These are phyloP conservation scores for Dendrobium chrysotoxum DNA, from an alignment of 106 monocot genomes.

Conservation along the genomic window DNA sequence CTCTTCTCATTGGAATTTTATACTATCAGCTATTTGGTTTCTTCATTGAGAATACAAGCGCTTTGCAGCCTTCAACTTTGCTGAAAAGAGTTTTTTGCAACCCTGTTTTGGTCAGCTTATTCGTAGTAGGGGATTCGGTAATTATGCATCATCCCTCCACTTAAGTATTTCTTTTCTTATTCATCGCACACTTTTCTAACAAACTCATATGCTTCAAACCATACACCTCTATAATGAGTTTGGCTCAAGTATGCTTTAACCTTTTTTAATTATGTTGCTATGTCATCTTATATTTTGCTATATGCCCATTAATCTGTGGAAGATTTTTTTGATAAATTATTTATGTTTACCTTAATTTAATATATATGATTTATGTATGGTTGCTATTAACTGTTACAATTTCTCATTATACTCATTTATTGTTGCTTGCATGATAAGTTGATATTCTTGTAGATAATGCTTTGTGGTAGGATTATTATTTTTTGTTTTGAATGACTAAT, in stretches of 20 bases:
- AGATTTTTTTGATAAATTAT: not conserved
- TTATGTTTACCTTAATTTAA: not conserved
- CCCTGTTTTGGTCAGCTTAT: slow-evolving; percentile 56
- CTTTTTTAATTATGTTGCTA: not conserved
- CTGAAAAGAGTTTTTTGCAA: slow-evolving; percentile 59
- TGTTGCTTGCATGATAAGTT: too few relatives aligned
- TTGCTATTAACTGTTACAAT: too few relatives aligned
- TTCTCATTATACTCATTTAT: too few relatives aligned
- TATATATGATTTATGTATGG: not conserved
- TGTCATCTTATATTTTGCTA: not conserved
- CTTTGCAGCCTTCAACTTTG: too few relatives aligned
- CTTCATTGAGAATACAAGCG: too few relatives aligned
- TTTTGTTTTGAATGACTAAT: too few relatives aligned
- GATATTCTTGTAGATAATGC: too few relatives aligned
- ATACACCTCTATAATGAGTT: not conserved
- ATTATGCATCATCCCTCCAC: not conserved
- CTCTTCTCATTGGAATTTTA: too few relatives aligned
- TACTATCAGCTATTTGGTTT: too few relatives aligned
- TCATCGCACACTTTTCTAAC: not conserved
- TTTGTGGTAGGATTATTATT: too few relatives aligned
- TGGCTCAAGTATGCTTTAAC: not conserved
- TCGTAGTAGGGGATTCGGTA: slow-evolving; percentile 83
- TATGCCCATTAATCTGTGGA: not conserved
- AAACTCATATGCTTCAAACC: not conserved
- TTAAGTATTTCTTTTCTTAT: not conserved